These are phyloP conservation scores for Gossypium aridum DNA, from an alignment of 441 rosid species.

Conservation along the genomic window DNA sequence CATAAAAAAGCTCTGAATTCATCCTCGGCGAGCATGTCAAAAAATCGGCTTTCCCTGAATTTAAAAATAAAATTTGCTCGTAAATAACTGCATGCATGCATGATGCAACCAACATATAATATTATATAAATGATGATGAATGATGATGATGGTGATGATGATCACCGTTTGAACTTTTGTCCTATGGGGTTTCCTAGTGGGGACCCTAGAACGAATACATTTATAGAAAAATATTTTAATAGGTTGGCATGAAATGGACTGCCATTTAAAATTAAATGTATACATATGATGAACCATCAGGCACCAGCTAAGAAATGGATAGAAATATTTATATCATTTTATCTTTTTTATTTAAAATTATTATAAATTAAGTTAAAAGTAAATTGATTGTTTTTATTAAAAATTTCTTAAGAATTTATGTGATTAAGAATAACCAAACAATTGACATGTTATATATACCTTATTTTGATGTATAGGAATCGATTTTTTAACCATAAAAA, in stretches of 20 bases:
- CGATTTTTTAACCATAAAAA: too few relatives aligned
- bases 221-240: neutral
- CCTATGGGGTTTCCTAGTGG: constrained; percentile 5
- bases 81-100: constrained; percentile 27
- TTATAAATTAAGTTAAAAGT: too few relatives aligned
- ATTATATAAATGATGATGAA: too few relatives aligned
- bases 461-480: fast-evolving
- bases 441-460: too few relatives aligned
- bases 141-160: neutral
- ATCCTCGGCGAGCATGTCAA: constrained; percentile 51
- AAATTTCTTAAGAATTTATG: fast-evolving
- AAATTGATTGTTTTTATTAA: too few relatives aligned
- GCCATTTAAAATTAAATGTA: neutral
- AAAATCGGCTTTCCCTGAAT: constrained; percentile 67
- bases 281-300: neutral
- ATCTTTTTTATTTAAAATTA: too few relatives aligned
- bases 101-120: neutral
- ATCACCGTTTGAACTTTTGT: neutral
- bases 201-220: neutral
- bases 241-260: neutral
- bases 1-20: constrained; percentile 71
- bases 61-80: neutral
- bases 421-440: too few relatives aligned
- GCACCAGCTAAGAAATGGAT: neutral
- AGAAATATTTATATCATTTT: too few relatives aligned